Percentiles rank a stretch among this genome's conserved stretches.
These are phyloP conservation scores for Salinomyces thailandicus DNA, from an alignment of 2,329 filamentous ascomycete genomes.

Conservation along the genomic window DNA sequence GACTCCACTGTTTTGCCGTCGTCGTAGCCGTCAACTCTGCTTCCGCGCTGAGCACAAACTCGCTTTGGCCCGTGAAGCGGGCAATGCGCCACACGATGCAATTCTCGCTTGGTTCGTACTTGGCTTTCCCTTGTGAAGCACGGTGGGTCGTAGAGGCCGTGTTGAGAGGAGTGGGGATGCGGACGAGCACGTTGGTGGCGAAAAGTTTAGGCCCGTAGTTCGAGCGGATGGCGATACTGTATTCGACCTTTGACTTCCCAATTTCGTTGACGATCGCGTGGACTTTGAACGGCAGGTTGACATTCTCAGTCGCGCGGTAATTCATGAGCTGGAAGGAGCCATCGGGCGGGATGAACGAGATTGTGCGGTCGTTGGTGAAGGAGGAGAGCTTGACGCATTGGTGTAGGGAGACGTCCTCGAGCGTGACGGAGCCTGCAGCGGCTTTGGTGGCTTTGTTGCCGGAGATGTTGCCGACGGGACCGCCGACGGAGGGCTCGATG, in stretches of 20 bases:
- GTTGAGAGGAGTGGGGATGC: constrained; percentile 91
- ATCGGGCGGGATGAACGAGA: constrained; percentile 96
- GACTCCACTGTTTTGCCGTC: constrained; percentile 92
- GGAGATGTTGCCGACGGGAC: constrained; percentile 64
- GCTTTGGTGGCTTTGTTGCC: constrained; percentile 88
- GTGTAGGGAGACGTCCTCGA: constrained; percentile 98
- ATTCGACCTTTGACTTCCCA: constrained; percentile 94
- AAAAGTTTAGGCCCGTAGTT: constrained; percentile 96
- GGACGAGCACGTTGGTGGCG: constrained; percentile 88
- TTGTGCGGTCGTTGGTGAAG: constrained; percentile 97
- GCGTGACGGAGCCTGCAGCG: constrained; percentile 84
- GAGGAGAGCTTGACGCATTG: constrained; percentile 91
- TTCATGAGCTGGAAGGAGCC: constrained; percentile 99
- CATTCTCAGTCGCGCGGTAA: constrained; percentile 95
- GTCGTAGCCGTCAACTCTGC: constrained; percentile 93
- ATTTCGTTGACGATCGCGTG: constrained; percentile 98
- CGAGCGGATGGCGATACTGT: constrained; percentile 92
- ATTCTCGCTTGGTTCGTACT: constrained; percentile 97
- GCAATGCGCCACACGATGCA: constrained; percentile 99
- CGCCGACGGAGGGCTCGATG: constrained; percentile 44
- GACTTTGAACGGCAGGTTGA: constrained; percentile 97
- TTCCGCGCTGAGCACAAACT: constrained; percentile 90
- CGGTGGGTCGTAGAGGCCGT: constrained; percentile 88
- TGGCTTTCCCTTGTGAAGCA: constrained; percentile 90
- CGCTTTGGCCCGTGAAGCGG: constrained; percentile 94